Evolutionary conservation across 1,284 basidiomycete genomes (phyloP).

Genomic region (Ustilago xerochloae): DNA sequence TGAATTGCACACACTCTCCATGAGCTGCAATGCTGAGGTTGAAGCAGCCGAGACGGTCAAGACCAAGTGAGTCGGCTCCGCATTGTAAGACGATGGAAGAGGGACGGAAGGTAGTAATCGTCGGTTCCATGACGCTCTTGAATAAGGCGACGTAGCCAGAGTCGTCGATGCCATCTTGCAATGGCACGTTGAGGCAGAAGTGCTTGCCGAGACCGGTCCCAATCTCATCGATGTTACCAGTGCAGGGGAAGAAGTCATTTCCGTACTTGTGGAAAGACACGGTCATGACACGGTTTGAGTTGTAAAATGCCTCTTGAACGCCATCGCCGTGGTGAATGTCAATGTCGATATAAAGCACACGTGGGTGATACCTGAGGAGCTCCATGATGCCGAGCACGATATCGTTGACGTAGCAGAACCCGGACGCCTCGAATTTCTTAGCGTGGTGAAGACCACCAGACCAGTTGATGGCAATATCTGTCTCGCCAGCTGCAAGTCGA

Average conservation of each 20-base stretch:
- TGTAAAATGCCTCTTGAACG: constrained; percentile 99
- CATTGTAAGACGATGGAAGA: constrained; percentile 94
- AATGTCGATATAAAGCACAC: constrained; percentile 96
- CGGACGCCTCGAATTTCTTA: constrained; percentile 94
- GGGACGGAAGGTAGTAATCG: constrained; percentile 88
- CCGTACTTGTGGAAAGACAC: constrained; percentile 99
- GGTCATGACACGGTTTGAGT: constrained; percentile 96
- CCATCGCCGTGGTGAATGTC: constrained; percentile 99
- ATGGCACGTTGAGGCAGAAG: constrained; percentile 93
- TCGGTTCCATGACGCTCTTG: constrained; percentile 94
- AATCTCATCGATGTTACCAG: constrained; percentile 65
- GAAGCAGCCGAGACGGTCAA: constrained; percentile 94
- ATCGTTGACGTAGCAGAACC: constrained; percentile 98
- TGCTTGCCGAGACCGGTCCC: constrained; percentile 78
- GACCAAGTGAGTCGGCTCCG: constrained; percentile 94
- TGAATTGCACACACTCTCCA: constrained; percentile 96
- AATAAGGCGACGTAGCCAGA: constrained; percentile 94
- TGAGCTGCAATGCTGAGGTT: constrained; percentile 99
- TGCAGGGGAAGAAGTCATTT: constrained; percentile 85
- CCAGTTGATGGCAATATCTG: constrained; percentile 98
- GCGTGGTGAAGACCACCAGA: constrained; percentile 97
- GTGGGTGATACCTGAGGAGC: constrained; percentile 74
- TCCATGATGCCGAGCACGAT: constrained; percentile 67
- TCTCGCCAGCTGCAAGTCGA: constrained; percentile 73
- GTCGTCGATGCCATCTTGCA: constrained; percentile 97